These are phyloP conservation scores for Pleurotus salmoneostramineus DNA, from an alignment of 768 basidiomycete species.

Conservation along the genomic window DNA sequence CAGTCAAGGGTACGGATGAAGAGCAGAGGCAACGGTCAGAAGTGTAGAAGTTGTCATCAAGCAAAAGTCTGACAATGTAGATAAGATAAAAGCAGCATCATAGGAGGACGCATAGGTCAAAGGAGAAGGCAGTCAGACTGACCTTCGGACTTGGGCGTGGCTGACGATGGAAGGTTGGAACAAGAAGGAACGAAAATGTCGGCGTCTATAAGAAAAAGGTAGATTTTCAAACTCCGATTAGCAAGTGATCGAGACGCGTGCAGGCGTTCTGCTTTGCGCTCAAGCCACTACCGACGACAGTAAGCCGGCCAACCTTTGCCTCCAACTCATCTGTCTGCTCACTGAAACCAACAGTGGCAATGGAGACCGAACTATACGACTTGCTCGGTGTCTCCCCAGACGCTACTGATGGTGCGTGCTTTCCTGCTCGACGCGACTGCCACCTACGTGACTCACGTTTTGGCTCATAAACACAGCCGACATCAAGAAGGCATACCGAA, in stretches of 20 bases:
- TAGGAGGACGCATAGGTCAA: conserved; percentile 12
- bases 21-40: conserved; percentile 20
- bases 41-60: too few relatives aligned
- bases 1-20: conserved; percentile 11
- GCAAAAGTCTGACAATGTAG: conserved; percentile 81
- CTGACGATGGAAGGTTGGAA: background rate
- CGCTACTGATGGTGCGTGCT: conserved; percentile 63
- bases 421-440: too few relatives aligned
- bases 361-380: conserved; percentile 84
- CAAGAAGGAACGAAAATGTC: conserved; percentile 4
- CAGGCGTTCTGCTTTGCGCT: too few relatives aligned
- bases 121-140: background rate
- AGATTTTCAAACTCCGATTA: background rate
- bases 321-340: too few relatives aligned
- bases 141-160: background rate
- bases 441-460: too few relatives aligned
- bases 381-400: conserved; percentile 68
- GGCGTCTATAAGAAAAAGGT: background rate
- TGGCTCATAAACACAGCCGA: conserved; percentile 44
- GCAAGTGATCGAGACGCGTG: conserved; percentile 4
- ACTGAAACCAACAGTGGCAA: conserved; percentile 44
- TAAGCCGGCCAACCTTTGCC: too few relatives aligned
- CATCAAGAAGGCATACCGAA: conserved; percentile 92
- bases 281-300: too few relatives aligned
- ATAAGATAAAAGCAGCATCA: conserved; percentile 66